Evolutionary conservation across 306 rosid species (phyloP).

Genomic region (Vachellia pachyceras): DNA sequence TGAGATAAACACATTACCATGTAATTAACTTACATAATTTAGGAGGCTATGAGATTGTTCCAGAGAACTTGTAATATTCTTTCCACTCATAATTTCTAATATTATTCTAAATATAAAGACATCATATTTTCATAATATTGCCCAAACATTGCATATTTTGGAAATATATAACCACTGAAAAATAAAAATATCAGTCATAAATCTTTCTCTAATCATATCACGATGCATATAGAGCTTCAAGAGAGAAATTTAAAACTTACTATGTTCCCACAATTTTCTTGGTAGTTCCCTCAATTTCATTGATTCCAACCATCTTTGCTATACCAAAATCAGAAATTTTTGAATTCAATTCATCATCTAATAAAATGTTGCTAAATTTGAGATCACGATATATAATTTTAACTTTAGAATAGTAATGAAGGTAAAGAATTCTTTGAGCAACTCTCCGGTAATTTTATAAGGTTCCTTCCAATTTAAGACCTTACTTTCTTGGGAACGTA

Average conservation of each 20-base stretch:
- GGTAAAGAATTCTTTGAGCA: conserved; percentile 47
- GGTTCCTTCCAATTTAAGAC: not conserved
- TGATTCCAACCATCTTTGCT: conserved; percentile 37
- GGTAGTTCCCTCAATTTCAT: conserved; percentile 39
- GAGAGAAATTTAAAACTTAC: conserved; percentile 35
- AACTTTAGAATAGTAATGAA: conserved; percentile 53
- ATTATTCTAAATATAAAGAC: conserved; percentile 19
- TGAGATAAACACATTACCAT: not conserved
- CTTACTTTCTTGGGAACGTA: not conserved
- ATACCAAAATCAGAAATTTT: conserved; percentile 55
- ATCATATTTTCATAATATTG: conserved; percentile 3
- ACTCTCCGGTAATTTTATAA: not conserved
- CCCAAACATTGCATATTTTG: conserved; percentile 21
- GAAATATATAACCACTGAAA: conserved; percentile 26
- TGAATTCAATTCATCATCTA: conserved; percentile 43
- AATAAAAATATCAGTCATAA: not conserved
- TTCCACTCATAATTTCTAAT: not conserved
- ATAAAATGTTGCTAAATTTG: conserved; percentile 48
- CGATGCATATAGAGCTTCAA: not conserved
- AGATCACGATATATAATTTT: conserved; percentile 51
- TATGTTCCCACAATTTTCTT: conserved; percentile 44
- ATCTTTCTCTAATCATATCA: not conserved
- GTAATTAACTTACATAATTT: conserved; percentile 36
- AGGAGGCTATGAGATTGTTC: conserved; percentile 12
- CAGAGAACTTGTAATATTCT: not conserved